Evolutionary conservation across 805 yeast species (phyloP).

Genomic region (Candida koratica): DNA sequence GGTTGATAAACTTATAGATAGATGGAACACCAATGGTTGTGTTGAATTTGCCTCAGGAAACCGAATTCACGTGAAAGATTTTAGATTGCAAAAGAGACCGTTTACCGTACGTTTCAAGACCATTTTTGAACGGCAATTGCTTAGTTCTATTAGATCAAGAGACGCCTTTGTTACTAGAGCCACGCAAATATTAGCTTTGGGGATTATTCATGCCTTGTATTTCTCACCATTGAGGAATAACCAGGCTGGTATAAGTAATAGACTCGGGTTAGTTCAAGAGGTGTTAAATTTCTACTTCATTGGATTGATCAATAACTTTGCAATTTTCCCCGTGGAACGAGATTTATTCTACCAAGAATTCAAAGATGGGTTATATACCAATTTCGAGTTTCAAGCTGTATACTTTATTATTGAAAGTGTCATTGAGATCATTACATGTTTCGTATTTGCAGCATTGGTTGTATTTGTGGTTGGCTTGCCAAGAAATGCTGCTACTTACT

Average conservation of each 20-base stretch:
- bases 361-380: conserved; percentile 66
- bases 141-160: conserved; percentile 34
- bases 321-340: conserved; percentile 71
- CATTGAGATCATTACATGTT: conserved; percentile 55
- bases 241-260: conserved; percentile 53
- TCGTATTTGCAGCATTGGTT: conserved; percentile 56
- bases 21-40: conserved; percentile 20
- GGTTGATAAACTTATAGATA: conserved; percentile 22
- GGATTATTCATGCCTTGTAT: conserved; percentile 61
- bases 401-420: conserved; percentile 66
- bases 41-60: conserved; percentile 5
- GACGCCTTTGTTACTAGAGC: conserved; percentile 64
- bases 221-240: conserved; percentile 43
- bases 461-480: conserved; percentile 75
- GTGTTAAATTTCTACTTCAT: conserved; percentile 67
- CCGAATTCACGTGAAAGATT: conserved; percentile 23
- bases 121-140: conserved; percentile 29
- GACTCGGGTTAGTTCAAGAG: conserved; percentile 76
- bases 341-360: conserved; percentile 76
- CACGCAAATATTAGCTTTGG: conserved; percentile 61
- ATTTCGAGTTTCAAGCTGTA: conserved; percentile 55
- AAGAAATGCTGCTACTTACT: conserved; percentile 61
- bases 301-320: conserved; percentile 75
- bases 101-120: conserved; percentile 25
- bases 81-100: conserved; percentile 24